Conservation (phyloP, 129 eudicot species). For the Apium graveolens region DNA sequence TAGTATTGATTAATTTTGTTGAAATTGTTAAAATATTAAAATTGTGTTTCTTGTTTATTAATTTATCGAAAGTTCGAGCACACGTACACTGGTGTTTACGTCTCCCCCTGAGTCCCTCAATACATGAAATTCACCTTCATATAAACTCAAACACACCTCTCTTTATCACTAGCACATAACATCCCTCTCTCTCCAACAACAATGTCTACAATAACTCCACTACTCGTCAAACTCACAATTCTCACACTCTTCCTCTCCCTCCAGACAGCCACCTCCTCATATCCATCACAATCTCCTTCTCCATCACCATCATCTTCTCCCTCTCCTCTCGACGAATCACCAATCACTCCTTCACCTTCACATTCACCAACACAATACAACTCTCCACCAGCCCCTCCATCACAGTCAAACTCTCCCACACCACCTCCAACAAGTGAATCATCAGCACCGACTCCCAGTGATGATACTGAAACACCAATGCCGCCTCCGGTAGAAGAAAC, state of each 20-base stretch:
- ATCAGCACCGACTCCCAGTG: not conserved
- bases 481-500: not conserved
- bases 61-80: no score
- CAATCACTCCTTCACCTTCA: not conserved
- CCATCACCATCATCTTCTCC: slow-evolving; percentile 1
- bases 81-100: not conserved
- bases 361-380: not conserved
- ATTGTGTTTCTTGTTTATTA: no score
- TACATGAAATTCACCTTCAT: not conserved
- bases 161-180: not conserved
- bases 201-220: not conserved
- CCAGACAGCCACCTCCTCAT: not conserved
- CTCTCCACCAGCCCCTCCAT: slow-evolving; percentile 12
- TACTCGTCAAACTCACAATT: not conserved
- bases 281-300: slow-evolving; percentile 4
- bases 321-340: not conserved
- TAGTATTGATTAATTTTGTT: no score
- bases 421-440: not conserved
- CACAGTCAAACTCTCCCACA: not conserved
- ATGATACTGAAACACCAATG: not conserved
- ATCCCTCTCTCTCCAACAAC: not conserved
- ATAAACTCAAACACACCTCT: not conserved
- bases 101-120: not conserved
- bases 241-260: not conserved
- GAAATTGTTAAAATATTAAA: no score